Percentiles rank a stretch among this genome's conserved stretches.
Evolutionary conservation across 2,329 filamentous ascomycete genomes (phyloP).

Genomic region (Cytospora piceicola): DNA sequence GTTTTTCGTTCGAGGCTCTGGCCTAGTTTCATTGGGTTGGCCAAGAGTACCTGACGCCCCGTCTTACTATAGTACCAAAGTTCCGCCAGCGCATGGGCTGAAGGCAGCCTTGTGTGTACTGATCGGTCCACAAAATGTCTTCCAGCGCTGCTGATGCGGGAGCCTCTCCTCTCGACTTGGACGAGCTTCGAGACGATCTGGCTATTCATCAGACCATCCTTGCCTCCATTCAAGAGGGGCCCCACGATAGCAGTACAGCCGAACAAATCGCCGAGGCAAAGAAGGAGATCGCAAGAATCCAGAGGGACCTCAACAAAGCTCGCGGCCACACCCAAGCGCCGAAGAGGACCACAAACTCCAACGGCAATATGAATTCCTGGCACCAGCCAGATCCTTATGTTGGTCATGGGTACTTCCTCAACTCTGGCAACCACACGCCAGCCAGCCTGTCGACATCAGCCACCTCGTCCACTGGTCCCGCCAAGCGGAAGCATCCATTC

Average conservation of each 20-base stretch:
- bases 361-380: slow-evolving; percentile 10
- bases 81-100: slow-evolving; percentile 1
- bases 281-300: slow-evolving; percentile 35
- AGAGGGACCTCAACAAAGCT: slow-evolving; percentile 36
- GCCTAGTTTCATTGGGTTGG: not conserved
- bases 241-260: slow-evolving; percentile 33
- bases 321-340: slow-evolving; percentile 18
- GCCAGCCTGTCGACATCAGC: slow-evolving; percentile 17
- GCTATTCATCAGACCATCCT: slow-evolving; percentile 49
- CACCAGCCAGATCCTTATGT: slow-evolving; percentile 5
- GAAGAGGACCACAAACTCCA: slow-evolving; percentile 13
- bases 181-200: slow-evolving; percentile 45
- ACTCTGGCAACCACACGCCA: slow-evolving; percentile 23
- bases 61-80: not conserved
- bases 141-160: slow-evolving; percentile 12
- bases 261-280: slow-evolving; percentile 37
- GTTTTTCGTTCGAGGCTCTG: not conserved
- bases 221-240: slow-evolving; percentile 44
- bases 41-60: not conserved
- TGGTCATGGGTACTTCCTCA: slow-evolving; percentile 9
- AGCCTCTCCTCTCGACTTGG: slow-evolving; percentile 10
- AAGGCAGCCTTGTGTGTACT: slow-evolving; percentile 1
- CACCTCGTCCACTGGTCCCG: slow-evolving; percentile 7
- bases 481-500: slow-evolving; percentile 23
- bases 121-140: slow-evolving; percentile 17